A percentile compares a stretch with the other conserved stretches of the same genome.
phyloP scores from a whole-genome alignment of 1,284 basidiomycete species.

The Kwoniella shivajii region DNA sequence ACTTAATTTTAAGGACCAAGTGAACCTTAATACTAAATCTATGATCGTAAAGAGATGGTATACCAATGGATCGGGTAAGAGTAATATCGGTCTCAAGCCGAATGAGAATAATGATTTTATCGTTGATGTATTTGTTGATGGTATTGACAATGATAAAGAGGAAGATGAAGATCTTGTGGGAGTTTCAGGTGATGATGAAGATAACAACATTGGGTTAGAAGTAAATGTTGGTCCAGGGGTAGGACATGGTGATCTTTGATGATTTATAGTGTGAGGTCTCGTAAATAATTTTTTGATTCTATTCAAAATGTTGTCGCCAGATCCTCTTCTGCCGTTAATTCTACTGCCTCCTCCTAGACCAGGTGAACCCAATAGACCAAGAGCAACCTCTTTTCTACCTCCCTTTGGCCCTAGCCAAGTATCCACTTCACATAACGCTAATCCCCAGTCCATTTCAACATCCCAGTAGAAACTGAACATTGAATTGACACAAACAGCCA shows the following conservation, averaged over 20 bases:
- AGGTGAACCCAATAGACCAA: slow-evolving; percentile 10
- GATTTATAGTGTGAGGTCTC: slow-evolving; percentile 12
- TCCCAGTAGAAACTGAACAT: slow-evolving; percentile 99
- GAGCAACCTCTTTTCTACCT: slow-evolving; percentile 9
- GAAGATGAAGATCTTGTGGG: slow-evolving; percentile 12
- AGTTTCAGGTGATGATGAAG: slow-evolving; percentile 4
- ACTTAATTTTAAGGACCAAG: slow-evolving; percentile 91
- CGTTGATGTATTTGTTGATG: too few relatives aligned
- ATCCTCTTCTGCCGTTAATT: background rate
- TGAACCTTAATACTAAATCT: slow-evolving; percentile 88
- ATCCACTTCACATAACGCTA: slow-evolving; percentile 67
- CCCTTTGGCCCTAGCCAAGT: slow-evolving; percentile 43
- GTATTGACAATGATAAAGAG: slow-evolving; percentile 9
- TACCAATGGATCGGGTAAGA: slow-evolving; percentile 72
- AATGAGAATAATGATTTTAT: slow-evolving; percentile 60
- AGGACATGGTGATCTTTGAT: slow-evolving; percentile 50
- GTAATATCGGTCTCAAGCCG: slow-evolving; percentile 69
- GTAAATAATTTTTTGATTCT: slow-evolving; percentile 15
- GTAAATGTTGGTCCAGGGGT: slow-evolving; percentile 27
- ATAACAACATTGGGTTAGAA: slow-evolving; percentile 7
- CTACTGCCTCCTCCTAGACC: slow-evolving; percentile 3
- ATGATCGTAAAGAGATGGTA: slow-evolving; percentile 84
- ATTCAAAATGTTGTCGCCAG: background rate
- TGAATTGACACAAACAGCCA: slow-evolving; percentile 84
- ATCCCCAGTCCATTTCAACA: slow-evolving; percentile 96